Conservation (phyloP, 2,329 filamentous ascomycete species). For the Canariomyces notabilis region DNA sequence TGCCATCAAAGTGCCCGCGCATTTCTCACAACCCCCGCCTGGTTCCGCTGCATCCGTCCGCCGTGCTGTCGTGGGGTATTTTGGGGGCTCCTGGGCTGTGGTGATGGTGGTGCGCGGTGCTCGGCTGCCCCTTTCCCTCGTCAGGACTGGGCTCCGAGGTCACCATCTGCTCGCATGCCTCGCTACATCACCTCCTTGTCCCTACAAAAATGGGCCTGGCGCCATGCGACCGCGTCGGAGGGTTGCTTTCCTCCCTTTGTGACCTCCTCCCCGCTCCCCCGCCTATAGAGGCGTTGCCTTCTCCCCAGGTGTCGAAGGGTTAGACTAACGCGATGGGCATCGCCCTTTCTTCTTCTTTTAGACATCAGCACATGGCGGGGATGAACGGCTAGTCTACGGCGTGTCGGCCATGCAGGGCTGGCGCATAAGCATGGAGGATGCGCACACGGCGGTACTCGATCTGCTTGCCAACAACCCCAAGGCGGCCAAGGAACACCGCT, state of each 20-base stretch:
- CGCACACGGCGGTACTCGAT: conserved; percentile 85
- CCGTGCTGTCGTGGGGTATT: no score
- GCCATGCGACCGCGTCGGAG: background rate
- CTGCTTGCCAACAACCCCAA: conserved; percentile 58
- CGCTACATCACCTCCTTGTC: background rate
- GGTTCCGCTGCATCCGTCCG: background rate
- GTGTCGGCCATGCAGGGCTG: conserved; percentile 99
- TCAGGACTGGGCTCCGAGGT: background rate
- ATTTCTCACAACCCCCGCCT: background rate
- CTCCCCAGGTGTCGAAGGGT: background rate
- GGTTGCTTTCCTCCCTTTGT: background rate
- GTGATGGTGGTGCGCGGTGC: background rate
- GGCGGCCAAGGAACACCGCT: conserved; percentile 60
- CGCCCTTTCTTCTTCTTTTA: conserved; percentile 45
- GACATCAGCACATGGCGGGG: conserved; percentile 84
- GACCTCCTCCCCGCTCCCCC: background rate
- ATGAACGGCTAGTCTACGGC: conserved; percentile 89
- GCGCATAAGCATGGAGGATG: conserved; percentile 99
- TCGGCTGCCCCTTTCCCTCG: background rate
- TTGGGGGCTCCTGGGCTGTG: background rate
- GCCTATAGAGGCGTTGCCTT: no score
- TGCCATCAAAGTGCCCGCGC: conserved; percentile 14
- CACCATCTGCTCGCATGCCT: conserved; percentile 9
- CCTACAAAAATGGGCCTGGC: background rate
- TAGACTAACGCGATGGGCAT: conserved; percentile 27